Evolutionary conservation across 2,329 filamentous ascomycete species (phyloP).

Genomic region (Ceratocystis alfenasii): DNA sequence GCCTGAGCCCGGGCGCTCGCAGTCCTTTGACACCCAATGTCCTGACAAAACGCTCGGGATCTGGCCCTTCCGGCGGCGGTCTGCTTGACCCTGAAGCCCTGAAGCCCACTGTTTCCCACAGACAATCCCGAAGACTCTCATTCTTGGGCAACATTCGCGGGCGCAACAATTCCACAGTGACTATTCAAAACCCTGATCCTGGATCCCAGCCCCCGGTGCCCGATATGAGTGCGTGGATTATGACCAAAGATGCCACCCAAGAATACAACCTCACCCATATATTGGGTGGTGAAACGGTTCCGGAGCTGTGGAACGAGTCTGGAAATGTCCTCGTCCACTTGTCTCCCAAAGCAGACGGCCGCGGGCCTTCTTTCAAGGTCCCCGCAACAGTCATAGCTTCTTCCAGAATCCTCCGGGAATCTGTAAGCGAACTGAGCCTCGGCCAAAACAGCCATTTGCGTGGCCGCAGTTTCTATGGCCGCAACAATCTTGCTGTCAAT

Average conservation of each 20-base stretch:
- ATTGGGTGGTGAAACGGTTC: constrained; percentile 46
- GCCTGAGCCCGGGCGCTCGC: constrained; percentile 7
- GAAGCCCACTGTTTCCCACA: constrained; percentile 11
- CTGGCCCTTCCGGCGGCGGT: background rate
- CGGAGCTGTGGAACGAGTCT: constrained; percentile 53
- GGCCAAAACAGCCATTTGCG: constrained; percentile 26
- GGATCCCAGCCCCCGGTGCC: background rate
- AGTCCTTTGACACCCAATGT: constrained; percentile 16
- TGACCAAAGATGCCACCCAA: constrained; percentile 37
- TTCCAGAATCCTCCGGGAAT: constrained; percentile 42
- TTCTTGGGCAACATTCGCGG: constrained; percentile 19
- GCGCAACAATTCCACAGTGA: constrained; percentile 14
- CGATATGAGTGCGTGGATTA: constrained; percentile 39
- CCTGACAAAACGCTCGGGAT: constrained; percentile 14
- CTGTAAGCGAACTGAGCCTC: constrained; percentile 31
- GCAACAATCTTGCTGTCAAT: constrained; percentile 37
- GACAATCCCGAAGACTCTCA: constrained; percentile 18
- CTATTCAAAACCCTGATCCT: constrained; percentile 23
- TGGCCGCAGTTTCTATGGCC: constrained; percentile 37
- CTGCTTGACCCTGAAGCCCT: constrained; percentile 16
- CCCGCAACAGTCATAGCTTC: constrained; percentile 42
- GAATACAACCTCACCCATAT: constrained; percentile 47
- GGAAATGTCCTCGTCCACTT: constrained; percentile 48
- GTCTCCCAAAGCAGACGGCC: constrained; percentile 38
- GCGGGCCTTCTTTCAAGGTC: constrained; percentile 50